Evolutionary conservation across 768 basidiomycete species (phyloP), one percentile per base, ranked within the genome.

Genomic region (Cystofilobasidium ferigula): DNA sequence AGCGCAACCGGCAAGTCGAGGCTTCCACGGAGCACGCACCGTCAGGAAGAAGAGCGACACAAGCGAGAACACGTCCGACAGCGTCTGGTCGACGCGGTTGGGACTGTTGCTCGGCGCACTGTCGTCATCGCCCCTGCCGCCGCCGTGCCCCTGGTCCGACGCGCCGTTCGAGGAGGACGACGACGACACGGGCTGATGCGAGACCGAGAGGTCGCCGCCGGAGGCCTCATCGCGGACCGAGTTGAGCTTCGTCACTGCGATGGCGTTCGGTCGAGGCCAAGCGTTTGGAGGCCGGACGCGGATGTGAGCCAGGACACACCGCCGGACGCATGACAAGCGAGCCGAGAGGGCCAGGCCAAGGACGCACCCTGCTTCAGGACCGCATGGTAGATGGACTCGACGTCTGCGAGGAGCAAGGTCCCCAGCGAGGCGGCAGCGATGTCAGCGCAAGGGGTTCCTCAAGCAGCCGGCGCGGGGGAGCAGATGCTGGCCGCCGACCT

Each of bases 1-100:
- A 30, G 45, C 42, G 7, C 22, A n/a, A 24, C 0, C 7, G 35
- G 24, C 10, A 36, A 10, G 47, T 24, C 22, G 53, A 53, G 36
- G 53, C 30, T 28, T 40, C 14, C 45, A 62, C 22, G 36, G 24
- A 38, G 53, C 28, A 43, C 65, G 42, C n/a, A 67, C 65, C 42
- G 93, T 95, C 71, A 99, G 85, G 80, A 92, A 99, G 82, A 95
- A 97, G 70, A 99, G 82, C 18, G 91, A 94, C 51, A 99, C 83
- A 57, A 99, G 82, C 73, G 84, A 86, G 79, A 98, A 98, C 42
- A 98, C 94, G 77, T 99, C 95, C 34, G 89, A 86, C 54, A 99
- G 84, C 5, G 91, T 88, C 8, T 90, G 93, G 78, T 99, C 95
- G 53, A 99, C 81, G 59, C 95, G 81, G 76, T 98, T 99, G 13